Conservation (phyloP, 352 stramenopile genomes). For the Pythium rishiriense region DNA sequence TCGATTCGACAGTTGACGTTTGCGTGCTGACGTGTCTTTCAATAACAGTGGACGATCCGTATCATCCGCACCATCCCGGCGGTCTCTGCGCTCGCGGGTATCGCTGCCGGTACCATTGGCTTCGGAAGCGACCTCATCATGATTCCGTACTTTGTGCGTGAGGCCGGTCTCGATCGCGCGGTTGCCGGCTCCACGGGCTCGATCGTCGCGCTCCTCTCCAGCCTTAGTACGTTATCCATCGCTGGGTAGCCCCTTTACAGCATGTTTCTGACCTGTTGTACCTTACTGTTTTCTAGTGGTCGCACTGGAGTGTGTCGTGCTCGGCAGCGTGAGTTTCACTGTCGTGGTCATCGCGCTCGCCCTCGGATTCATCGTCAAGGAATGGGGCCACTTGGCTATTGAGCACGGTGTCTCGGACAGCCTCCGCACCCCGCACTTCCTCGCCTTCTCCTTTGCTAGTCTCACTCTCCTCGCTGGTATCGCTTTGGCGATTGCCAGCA, state of each 20-base stretch:
- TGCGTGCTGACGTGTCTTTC: neutral
- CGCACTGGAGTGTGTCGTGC: conserved; percentile 19
- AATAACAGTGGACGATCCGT: conserved; percentile 18
- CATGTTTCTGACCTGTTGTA: neutral
- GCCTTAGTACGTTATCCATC: conserved; percentile 15
- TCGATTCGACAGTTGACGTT: no score
- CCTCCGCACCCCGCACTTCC: conserved; percentile 16
- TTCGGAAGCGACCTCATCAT: conserved; percentile 26
- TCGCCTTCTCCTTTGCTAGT: conserved; percentile 19
- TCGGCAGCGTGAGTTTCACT: conserved; percentile 18
- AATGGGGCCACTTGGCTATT: conserved; percentile 18
- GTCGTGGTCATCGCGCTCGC: conserved; percentile 19
- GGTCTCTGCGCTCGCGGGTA: conserved; percentile 11
- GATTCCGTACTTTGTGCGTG: conserved; percentile 17
- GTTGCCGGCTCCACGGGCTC: conserved; percentile 17
- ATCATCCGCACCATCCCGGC: conserved; percentile 12
- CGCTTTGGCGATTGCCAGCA: conserved; percentile 17
- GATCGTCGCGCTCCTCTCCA: conserved; percentile 18
- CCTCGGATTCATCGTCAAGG: conserved; percentile 16
- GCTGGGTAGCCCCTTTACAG: neutral
- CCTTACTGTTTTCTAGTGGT: conserved; percentile 9
- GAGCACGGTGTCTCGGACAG: conserved; percentile 14
- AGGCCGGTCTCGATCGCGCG: conserved; percentile 18
- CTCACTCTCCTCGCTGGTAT: conserved; percentile 20
- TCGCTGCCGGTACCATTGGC: conserved; percentile 9